Conservation (phyloP, 345 rosid genomes). For the Heritiera fomes region DNA sequence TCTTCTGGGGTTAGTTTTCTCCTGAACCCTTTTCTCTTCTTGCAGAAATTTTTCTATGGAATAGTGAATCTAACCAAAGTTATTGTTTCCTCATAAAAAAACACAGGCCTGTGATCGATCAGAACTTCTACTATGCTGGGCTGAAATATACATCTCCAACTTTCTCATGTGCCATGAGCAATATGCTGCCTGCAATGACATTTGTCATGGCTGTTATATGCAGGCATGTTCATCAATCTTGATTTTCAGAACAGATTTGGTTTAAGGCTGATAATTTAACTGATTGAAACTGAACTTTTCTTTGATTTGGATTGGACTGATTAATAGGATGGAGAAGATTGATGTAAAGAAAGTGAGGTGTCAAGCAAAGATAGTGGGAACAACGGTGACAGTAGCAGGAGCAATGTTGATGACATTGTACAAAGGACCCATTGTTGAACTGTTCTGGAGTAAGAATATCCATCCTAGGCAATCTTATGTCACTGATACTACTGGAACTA, state of each 20-base stretch:
- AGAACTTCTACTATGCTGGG: constrained; percentile 89
- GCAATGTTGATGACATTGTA: constrained; percentile 86
- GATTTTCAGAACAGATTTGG: neutral
- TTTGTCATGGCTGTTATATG: constrained; percentile 68
- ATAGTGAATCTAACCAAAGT: neutral
- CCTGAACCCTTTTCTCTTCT: neutral
- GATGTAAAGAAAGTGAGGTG: constrained; percentile 66
- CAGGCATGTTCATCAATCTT: constrained; percentile 31
- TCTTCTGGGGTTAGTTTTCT: constrained; percentile 74
- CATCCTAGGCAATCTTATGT: constrained; percentile 31
- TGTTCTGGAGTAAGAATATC: constrained; percentile 54
- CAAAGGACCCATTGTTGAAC: constrained; percentile 70
- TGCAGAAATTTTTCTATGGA: neutral
- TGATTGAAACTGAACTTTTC: neutral
- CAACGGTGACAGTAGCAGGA: constrained; percentile 73
- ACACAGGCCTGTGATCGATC: constrained; percentile 92
- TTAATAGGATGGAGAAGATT: constrained; percentile 76
- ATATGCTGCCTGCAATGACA: constrained; percentile 87
- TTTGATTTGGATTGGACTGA: neutral
- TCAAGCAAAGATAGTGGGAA: constrained; percentile 78
- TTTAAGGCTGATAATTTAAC: neutral
- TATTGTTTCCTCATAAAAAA: neutral
- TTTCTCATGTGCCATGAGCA: constrained; percentile 89
- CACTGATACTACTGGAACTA: constrained; percentile 20
- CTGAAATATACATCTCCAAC: constrained; percentile 88